Conservation (phyloP, 73 alveolate species). For the Effrenium voratum region DNA sequence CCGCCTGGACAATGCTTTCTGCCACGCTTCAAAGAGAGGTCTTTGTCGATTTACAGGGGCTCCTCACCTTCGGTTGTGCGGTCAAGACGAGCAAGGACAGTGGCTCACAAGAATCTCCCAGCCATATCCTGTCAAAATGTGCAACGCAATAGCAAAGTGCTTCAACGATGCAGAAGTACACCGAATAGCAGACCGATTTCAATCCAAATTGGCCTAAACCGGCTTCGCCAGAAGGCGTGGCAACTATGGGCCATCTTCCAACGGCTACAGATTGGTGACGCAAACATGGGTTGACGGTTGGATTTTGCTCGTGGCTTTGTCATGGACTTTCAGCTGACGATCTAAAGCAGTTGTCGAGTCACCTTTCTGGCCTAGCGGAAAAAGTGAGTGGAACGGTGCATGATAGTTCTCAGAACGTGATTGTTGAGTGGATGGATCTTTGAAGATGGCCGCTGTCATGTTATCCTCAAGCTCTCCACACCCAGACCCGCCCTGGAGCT, state of each 20-base stretch:
- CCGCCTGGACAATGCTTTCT: neutral
- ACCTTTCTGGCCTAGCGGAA: neutral
- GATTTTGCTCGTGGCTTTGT: neutral
- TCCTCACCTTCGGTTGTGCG: neutral
- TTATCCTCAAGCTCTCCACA: no score
- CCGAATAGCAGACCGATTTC: neutral
- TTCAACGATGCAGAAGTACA: neutral
- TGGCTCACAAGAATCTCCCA: neutral
- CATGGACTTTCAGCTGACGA: neutral
- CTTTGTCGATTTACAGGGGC: neutral
- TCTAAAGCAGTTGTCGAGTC: neutral
- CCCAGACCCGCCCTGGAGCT: no score
- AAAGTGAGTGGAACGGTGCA: no score
- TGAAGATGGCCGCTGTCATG: no score
- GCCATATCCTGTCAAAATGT: neutral
- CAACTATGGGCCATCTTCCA: neutral
- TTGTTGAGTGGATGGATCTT: no score
- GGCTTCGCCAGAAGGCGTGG: slow-evolving; percentile 3
- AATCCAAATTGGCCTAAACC: neutral
- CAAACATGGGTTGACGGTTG: neutral
- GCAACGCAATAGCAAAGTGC: neutral
- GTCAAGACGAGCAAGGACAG: neutral
- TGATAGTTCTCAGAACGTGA: no score
- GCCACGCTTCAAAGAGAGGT: neutral
- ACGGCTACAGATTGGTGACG: neutral